A percentile compares a stretch with the other conserved stretches of the same genome.
Conservation (phyloP, 1,139 yeast species). For the Pneumocystis murina region DNA sequence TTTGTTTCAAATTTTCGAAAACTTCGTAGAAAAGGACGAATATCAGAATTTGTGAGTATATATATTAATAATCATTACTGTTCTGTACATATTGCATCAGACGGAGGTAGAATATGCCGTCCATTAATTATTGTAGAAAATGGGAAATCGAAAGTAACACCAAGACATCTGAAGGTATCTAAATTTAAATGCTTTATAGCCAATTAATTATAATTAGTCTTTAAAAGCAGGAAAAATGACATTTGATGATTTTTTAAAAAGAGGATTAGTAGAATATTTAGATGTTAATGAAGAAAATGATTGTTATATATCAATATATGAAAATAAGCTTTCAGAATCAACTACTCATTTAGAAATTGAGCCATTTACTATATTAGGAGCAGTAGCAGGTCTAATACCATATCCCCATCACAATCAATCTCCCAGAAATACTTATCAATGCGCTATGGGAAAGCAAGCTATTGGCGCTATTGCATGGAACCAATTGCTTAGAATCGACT, state of each 20-base stretch:
- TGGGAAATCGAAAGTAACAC: constrained; percentile 54
- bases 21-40: constrained; percentile 69
- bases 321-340: constrained; percentile 38
- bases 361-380: constrained; percentile 91
- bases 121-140: constrained; percentile 78
- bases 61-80: constrained; percentile 77
- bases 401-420: constrained; percentile 98
- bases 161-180: constrained; percentile 39
- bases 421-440: constrained; percentile 95
- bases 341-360: constrained; percentile 91
- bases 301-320: constrained; percentile 82
- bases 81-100: constrained; percentile 95
- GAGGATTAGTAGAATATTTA: constrained; percentile 84
- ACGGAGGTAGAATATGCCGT: constrained; percentile 96
- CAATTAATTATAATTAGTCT: constrained; percentile 26
- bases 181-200: not conserved
- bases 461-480: constrained; percentile 97
- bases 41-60: constrained; percentile 82
- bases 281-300: constrained; percentile 98
- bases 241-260: constrained; percentile 74
- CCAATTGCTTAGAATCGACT: constrained; percentile 90
- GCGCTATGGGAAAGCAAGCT: constrained; percentile 99
- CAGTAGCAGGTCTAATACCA: constrained; percentile 98
- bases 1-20: constrained; percentile 67
- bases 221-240: constrained; percentile 50